A percentile compares a stretch with the other conserved stretches of the same genome.
phyloP scores from a whole-genome alignment of 768 basidiomycete genomes.

The Filobasidium wieringae region DNA sequence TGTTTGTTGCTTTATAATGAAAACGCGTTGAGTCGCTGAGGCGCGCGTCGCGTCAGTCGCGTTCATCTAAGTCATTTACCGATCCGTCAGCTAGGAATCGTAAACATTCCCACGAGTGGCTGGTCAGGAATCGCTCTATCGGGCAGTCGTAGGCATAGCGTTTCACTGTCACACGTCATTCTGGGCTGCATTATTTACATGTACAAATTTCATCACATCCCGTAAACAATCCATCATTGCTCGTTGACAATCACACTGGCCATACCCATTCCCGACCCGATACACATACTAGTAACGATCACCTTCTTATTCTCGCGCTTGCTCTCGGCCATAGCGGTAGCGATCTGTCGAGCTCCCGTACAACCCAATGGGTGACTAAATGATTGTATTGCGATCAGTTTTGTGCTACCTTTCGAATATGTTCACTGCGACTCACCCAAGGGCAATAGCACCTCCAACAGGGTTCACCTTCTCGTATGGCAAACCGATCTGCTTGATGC shows the following conservation, averaged over 20 bases:
- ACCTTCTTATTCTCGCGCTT: conserved; percentile 56
- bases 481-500: conserved; percentile 65
- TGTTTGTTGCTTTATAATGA: no score
- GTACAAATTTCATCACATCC: no score
- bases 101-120: no score
- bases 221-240: no score
- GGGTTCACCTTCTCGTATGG: conserved; percentile 56
- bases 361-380: conserved; percentile 34
- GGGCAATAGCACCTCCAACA: conserved; percentile 45
- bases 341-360: conserved; percentile 78
- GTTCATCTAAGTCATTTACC: no score
- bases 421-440: conserved; percentile 39
- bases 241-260: conserved; percentile 21
- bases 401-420: conserved; percentile 6
- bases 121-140: no score
- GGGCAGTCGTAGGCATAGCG: neutral
- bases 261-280: conserved; percentile 42
- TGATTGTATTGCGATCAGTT: neutral
- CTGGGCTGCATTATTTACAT: no score
- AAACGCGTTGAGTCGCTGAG: no score
- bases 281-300: conserved; percentile 68
- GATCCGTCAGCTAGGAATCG: no score
- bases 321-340: conserved; percentile 75
- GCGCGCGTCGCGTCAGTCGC: no score
- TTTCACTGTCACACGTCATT: neutral